Evolutionary conservation across 208 protist genomes (phyloP).

Genomic region (Acanthamoeba healyi): DNA sequence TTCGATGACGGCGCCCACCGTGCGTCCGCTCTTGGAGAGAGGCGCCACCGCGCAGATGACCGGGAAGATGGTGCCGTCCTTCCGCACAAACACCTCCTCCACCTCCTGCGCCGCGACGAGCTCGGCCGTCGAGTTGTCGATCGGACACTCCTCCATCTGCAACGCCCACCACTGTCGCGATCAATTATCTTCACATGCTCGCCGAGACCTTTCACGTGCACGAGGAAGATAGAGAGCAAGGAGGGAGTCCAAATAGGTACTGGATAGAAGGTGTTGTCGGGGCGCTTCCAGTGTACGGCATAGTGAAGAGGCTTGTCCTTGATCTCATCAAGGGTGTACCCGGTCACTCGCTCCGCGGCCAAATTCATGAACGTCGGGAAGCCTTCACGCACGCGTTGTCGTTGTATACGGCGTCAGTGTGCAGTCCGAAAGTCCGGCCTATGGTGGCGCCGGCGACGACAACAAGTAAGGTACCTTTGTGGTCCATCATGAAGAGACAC

Average conservation of each 20-base stretch:
- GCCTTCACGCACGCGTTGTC: not conserved
- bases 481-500: slow-evolving; percentile 39
- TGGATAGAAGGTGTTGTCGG: slow-evolving; percentile 27
- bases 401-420: too few relatives aligned
- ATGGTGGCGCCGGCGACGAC: too few relatives aligned
- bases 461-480: too few relatives aligned
- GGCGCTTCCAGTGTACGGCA: slow-evolving; percentile 17
- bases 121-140: slow-evolving; percentile 22
- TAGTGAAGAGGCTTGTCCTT: slow-evolving; percentile 23
- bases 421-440: too few relatives aligned
- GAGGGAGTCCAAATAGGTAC: not conserved
- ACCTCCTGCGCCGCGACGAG: not conserved
- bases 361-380: slow-evolving; percentile 29
- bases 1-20: slow-evolving; percentile 4
- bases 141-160: slow-evolving; percentile 23
- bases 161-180: not conserved
- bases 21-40: slow-evolving; percentile 15
- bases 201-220: not conserved
- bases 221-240: too few relatives aligned
- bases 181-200: not conserved
- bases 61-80: not conserved
- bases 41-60: slow-evolving; percentile 39
- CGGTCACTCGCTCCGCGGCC: slow-evolving; percentile 1
- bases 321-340: slow-evolving; percentile 22
- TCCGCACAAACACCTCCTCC: slow-evolving; percentile 20